Evolutionary conservation across 1,139 yeast genomes (phyloP).

Genomic region (Zygosaccharomyces pseudobailii): DNA sequence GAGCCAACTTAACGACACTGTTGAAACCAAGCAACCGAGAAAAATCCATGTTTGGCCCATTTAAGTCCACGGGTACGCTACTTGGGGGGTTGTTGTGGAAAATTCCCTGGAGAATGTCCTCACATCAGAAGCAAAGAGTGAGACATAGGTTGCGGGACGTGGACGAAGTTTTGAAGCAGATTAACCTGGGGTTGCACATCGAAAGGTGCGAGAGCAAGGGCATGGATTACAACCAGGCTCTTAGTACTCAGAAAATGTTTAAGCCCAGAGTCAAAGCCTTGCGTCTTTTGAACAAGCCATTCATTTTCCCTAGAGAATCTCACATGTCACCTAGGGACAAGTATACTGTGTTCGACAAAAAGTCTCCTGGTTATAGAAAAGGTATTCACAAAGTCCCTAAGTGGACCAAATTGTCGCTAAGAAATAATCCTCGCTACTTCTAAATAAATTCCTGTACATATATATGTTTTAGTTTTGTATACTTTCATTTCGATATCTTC

Average conservation of each 20-base stretch:
- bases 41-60: slow-evolving; percentile 70
- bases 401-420: slow-evolving; percentile 81
- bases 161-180: slow-evolving; percentile 68
- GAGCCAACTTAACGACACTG: neutral
- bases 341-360: slow-evolving; percentile 79
- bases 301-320: slow-evolving; percentile 65
- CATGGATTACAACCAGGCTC: slow-evolving; percentile 49
- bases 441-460: slow-evolving; percentile 8
- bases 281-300: slow-evolving; percentile 27
- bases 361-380: slow-evolving; percentile 75
- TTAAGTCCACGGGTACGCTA: slow-evolving; percentile 56
- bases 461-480: slow-evolving; percentile 3
- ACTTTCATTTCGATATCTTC: slow-evolving; percentile 12
- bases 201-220: slow-evolving; percentile 42
- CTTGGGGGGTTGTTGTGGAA: slow-evolving; percentile 89
- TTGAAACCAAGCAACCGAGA: neutral
- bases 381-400: slow-evolving; percentile 82
- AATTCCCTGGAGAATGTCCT: slow-evolving; percentile 71
- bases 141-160: slow-evolving; percentile 77
- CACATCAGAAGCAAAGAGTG: slow-evolving; percentile 75
- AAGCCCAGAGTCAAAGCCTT: slow-evolving; percentile 25
- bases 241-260: slow-evolving; percentile 30
- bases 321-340: slow-evolving; percentile 81
- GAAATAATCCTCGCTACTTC: slow-evolving; percentile 56
- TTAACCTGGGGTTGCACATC: slow-evolving; percentile 56